Conservation (phyloP, 1,139 yeast species). For the Chernovozyma sophiae-reginae region DNA sequence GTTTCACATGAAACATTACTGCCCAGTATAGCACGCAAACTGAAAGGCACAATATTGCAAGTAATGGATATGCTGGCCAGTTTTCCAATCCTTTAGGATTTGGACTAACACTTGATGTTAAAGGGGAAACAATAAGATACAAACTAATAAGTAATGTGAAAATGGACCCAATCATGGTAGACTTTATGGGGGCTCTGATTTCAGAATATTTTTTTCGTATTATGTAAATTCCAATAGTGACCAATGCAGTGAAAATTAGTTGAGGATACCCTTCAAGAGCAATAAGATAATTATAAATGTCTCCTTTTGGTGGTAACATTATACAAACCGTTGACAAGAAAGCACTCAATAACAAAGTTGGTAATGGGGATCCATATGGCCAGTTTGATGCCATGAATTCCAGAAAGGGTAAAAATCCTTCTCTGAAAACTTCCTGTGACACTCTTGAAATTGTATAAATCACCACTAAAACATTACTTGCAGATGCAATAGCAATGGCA, state of each 20-base stretch:
- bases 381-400: slow-evolving; percentile 50
- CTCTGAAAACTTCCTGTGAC: slow-evolving; percentile 62
- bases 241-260: slow-evolving; percentile 45
- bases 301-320: slow-evolving; percentile 69
- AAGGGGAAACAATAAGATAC: slow-evolving; percentile 46
- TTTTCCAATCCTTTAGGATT: slow-evolving; percentile 39
- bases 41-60: slow-evolving; percentile 31
- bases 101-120: slow-evolving; percentile 34
- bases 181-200: slow-evolving; percentile 45
- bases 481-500: slow-evolving; percentile 56
- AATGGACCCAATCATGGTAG: slow-evolving; percentile 42
- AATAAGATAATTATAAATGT: slow-evolving; percentile 71
- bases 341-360: slow-evolving; percentile 39
- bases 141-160: slow-evolving; percentile 36
- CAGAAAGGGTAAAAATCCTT: slow-evolving; percentile 57
- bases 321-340: slow-evolving; percentile 38
- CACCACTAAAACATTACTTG: slow-evolving; percentile 61
- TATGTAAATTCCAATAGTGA: slow-evolving; percentile 51
- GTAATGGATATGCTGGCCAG: slow-evolving; percentile 52
- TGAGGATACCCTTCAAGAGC: slow-evolving; percentile 72
- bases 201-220: slow-evolving; percentile 45
- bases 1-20: slow-evolving; percentile 41
- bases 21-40: slow-evolving; percentile 47
- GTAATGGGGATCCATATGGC: slow-evolving; percentile 56
- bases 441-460: slow-evolving; percentile 56